Base-by-base conservation (phyloP, 768 basidiomycete species). In the Ramaria sp. region DNA sequence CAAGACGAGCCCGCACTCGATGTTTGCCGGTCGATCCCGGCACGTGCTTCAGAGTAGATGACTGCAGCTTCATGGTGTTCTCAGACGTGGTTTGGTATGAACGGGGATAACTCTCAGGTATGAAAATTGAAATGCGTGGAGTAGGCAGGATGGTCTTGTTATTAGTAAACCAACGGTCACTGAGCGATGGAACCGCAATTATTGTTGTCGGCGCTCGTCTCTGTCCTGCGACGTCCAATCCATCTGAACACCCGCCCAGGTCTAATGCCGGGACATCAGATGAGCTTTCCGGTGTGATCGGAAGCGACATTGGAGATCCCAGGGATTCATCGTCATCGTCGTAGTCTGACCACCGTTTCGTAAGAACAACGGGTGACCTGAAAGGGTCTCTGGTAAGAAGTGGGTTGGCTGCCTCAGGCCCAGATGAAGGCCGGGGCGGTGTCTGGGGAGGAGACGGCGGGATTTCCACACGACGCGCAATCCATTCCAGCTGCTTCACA, bases 281-380 rank as follows among this genome's bases (percentile, higher is more conserved):
- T 19, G 30, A 33, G 33, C 46, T 57, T 5, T 49, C 55, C 1
- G 51, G 51, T n/a, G 55, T 48, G n/a, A 48, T 47, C n/a, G 55
- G 55, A 6, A 57, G 45, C 7, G 46, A 49, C 55, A 57, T 57
- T 5, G 55, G 55, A 20, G 55, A 57, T 4, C 55, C 55, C 12
- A 57, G 30, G 1, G 55, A 57, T 37, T 57, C 27, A n/a, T 57
- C 55, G 47, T 57, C 55, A n/a, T 57, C 55, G 37, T 57, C 55
- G 22, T 57, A 57, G 47, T 57, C 55, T 31, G 55, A 30, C 55
- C 55, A 57, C 19, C 55, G 55, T 37, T 49, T 47, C 17, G 31
- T 39, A 19, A 57, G 11, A 19, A 57, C 55, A 15, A 42, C 47
- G 3, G 55, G 55, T 2, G 33, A 15, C 48, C 55, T 24, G 46